Evolutionary conservation across 2,329 filamentous ascomycete species (phyloP).

Genomic region (Clonostachys chloroleuca): DNA sequence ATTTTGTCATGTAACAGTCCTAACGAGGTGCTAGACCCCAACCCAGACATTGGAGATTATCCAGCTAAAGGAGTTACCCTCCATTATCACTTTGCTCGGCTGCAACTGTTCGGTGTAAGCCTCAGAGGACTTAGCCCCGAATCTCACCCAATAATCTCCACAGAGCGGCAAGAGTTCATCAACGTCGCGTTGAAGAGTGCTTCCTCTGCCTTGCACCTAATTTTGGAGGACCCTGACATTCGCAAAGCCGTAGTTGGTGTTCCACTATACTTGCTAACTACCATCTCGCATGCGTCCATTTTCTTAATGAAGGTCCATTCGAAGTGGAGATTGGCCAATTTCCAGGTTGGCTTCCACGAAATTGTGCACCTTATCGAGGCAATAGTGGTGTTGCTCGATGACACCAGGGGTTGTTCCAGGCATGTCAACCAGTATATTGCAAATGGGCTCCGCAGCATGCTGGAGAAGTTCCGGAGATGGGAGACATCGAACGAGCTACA

Average conservation of each 20-base stretch:
- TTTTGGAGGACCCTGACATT: conserved; percentile 21
- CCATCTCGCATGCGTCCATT: conserved; percentile 21
- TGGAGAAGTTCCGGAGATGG: conserved; percentile 16
- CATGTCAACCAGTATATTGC: conserved; percentile 21
- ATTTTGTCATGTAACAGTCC: conserved; percentile 28
- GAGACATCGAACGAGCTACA: conserved; percentile 6
- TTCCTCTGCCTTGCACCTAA: conserved; percentile 18
- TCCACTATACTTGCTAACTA: conserved; percentile 22
- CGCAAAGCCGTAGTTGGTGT: conserved; percentile 20
- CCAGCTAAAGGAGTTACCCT: conserved; percentile 41
- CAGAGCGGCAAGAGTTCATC: conserved; percentile 38
- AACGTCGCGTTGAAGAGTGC: conserved; percentile 29
- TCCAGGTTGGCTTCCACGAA: conserved; percentile 21
- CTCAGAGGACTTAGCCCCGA: conserved; percentile 25
- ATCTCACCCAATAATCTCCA: conserved; percentile 29
- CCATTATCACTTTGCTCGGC: conserved; percentile 37
- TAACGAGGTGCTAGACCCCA: conserved; percentile 22
- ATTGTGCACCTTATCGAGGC: conserved; percentile 15
- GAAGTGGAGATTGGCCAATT: conserved; percentile 20
- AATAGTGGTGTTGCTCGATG: conserved; percentile 13
- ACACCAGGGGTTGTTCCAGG: conserved; percentile 15
- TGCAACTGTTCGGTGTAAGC: conserved; percentile 39
- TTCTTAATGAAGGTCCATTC: conserved; percentile 24
- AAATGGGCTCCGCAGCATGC: conserved; percentile 17
- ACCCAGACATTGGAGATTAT: conserved; percentile 24